These are phyloP conservation scores for Bipolaris gigantea DNA, from an alignment of 2,329 filamentous ascomycete species.

Conservation along the genomic window DNA sequence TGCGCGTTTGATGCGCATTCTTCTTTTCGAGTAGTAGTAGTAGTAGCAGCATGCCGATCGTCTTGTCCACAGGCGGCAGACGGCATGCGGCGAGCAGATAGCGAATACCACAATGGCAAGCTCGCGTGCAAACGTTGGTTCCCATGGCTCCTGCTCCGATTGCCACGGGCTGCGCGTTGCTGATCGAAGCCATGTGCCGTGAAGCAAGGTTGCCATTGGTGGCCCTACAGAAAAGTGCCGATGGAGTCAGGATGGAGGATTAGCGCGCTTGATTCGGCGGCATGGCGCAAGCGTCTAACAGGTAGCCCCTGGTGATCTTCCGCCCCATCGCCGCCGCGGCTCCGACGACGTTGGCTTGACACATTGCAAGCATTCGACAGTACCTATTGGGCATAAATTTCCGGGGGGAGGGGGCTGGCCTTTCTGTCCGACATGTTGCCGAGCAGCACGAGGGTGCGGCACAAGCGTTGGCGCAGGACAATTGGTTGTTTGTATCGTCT, in stretches of 20 bases:
- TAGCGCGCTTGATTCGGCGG: not conserved
- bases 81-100: not conserved
- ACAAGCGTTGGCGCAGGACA: not conserved
- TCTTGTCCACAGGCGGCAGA: not conserved
- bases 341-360: conserved; percentile 1
- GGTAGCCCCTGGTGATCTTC: conserved; percentile 8
- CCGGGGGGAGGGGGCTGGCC: not conserved
- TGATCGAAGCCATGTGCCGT: not conserved
- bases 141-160: not conserved
- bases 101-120: conserved; percentile 2
- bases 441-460: conserved; percentile 2
- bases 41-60: not conserved
- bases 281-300: conserved; percentile 7
- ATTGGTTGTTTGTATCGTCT: not conserved
- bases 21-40: not conserved
- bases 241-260: not conserved
- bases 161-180: not conserved
- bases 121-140: not conserved
- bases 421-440: conserved; percentile 9
- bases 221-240: conserved; percentile 6
- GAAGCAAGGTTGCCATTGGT: conserved; percentile 4
- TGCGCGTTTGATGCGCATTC: not conserved
- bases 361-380: conserved; percentile 1
- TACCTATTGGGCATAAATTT: not conserved
- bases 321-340: conserved; percentile 1